Evolutionary conservation across 108 stramenopile species (phyloP).

Genomic region (Cyclotella sp.): DNA sequence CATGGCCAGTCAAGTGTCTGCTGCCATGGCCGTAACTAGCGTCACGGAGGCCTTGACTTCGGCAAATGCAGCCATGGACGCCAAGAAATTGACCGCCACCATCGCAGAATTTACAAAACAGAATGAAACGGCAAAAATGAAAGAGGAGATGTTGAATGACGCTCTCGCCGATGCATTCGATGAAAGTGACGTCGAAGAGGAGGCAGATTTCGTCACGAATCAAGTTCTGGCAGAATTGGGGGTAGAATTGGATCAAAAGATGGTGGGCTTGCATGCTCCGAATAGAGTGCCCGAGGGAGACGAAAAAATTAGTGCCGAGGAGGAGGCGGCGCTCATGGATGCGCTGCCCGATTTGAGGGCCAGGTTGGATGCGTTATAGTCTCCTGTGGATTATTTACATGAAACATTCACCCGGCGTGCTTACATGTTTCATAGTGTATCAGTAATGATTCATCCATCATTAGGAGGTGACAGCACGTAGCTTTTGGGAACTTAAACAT

Average conservation of each 20-base stretch:
- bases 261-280: constrained; percentile 82
- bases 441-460: too few species aligned
- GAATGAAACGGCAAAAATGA: constrained; percentile 70
- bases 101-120: constrained; percentile 74
- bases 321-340: constrained; percentile 69
- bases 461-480: too few species aligned
- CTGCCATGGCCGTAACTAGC: constrained; percentile 61
- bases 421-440: too few species aligned
- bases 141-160: constrained; percentile 89
- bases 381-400: not conserved
- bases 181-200: constrained; percentile 77
- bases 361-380: constrained; percentile 79
- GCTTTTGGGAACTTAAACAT: too few species aligned
- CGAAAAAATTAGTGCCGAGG: constrained; percentile 48
- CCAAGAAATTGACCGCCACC: constrained; percentile 73
- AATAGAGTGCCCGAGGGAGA: constrained; percentile 36
- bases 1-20: constrained; percentile 76
- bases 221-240: constrained; percentile 88
- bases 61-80: constrained; percentile 76
- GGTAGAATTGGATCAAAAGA: constrained; percentile 78
- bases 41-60: constrained; percentile 64
- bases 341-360: constrained; percentile 80
- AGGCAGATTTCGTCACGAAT: constrained; percentile 74
- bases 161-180: constrained; percentile 85
- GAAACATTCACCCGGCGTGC: not conserved